A percentile compares a stretch with the other conserved stretches of the same genome.
phyloP scores from a whole-genome alignment of 2,329 filamentous ascomycete genomes.

The Cladosporium sp. region DNA sequence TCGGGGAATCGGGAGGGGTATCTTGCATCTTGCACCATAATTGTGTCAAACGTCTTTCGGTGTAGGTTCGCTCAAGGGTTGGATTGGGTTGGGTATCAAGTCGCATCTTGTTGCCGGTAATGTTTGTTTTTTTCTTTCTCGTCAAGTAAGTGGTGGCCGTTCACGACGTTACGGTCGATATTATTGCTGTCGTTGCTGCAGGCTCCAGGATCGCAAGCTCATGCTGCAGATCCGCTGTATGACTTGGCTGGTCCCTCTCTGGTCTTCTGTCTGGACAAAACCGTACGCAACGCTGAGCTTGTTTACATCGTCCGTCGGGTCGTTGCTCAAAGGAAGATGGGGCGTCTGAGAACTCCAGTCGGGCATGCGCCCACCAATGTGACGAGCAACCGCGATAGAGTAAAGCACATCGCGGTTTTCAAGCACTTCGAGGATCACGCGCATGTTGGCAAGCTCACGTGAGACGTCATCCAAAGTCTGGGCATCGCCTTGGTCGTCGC shows the following conservation, averaged over 20 bases:
- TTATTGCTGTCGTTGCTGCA: conserved; percentile 6
- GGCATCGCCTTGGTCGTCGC: conserved; percentile 59
- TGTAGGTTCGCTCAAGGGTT: not conserved
- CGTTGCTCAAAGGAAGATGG: conserved; percentile 28
- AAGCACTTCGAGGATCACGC: conserved; percentile 71
- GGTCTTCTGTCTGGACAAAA: conserved; percentile 50
- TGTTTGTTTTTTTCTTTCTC: not conserved
- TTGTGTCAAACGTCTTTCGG: not conserved
- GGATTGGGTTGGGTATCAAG: not conserved
- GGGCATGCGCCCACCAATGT: conserved; percentile 63
- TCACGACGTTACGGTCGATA: not conserved
- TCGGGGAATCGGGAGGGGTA: not conserved
- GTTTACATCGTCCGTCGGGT: conserved; percentile 43
- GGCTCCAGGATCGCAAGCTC: conserved; percentile 46
- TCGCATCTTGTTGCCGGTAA: not conserved
- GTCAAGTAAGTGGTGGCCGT: not conserved
- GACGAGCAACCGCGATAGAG: conserved; percentile 77
- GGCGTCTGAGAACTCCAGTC: conserved; percentile 40
- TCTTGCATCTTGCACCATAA: conserved; percentile 1
- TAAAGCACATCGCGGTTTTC: conserved; percentile 92
- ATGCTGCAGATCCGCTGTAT: conserved; percentile 52
- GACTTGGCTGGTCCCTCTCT: conserved; percentile 48
- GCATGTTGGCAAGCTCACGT: conserved; percentile 57
- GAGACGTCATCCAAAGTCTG: conserved; percentile 57
- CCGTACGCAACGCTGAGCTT: conserved; percentile 51